A percentile compares a stretch with the other conserved stretches of the same genome.
phyloP scores from a whole-genome alignment of 768 basidiomycete genomes.

The Hericium erinaceus region DNA sequence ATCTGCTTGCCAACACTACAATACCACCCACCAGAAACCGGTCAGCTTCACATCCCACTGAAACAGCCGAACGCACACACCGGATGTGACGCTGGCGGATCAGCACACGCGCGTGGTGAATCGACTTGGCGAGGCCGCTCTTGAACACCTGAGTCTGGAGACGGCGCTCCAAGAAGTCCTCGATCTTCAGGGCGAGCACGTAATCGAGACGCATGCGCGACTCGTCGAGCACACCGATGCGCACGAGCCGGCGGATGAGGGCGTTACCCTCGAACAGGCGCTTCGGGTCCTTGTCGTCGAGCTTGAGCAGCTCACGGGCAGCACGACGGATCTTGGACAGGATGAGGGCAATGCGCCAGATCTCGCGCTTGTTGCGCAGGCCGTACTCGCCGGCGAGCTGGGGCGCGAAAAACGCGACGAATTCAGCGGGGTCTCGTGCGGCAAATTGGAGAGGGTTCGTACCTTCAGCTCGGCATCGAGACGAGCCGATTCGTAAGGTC shows the following conservation, averaged over 20 bases:
- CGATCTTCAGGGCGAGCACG: constrained; percentile 97
- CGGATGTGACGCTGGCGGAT: constrained; percentile 99
- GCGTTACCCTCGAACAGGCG: constrained; percentile 99
- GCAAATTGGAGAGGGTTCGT: constrained; percentile 6
- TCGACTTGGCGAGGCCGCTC: constrained; percentile 92
- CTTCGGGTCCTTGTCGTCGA: constrained; percentile 99
- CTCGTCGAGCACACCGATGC: constrained; percentile 99
- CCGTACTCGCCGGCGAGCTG: constrained; percentile 99
- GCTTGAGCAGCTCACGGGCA: constrained; percentile 99
- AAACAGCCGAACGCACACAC: constrained; percentile 32
- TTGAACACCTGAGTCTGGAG: constrained; percentile 99
- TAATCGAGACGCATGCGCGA: constrained; percentile 99
- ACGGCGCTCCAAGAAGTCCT: constrained; percentile 99
- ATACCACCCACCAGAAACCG: not conserved
- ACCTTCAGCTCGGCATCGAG: constrained; percentile 99
- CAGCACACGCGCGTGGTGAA: constrained; percentile 96
- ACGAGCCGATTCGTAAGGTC: constrained; percentile 94
- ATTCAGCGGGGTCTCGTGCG: not conserved
- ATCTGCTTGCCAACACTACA: constrained; percentile 94
- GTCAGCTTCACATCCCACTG: not conserved
- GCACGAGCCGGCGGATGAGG: constrained; percentile 91
- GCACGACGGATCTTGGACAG: constrained; percentile 99
- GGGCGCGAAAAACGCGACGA: not conserved
- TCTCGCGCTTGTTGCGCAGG: constrained; percentile 99
- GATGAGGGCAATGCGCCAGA: constrained; percentile 97